Conservation (phyloP, 345 rosid species). For the Brassica juncea region DNA sequence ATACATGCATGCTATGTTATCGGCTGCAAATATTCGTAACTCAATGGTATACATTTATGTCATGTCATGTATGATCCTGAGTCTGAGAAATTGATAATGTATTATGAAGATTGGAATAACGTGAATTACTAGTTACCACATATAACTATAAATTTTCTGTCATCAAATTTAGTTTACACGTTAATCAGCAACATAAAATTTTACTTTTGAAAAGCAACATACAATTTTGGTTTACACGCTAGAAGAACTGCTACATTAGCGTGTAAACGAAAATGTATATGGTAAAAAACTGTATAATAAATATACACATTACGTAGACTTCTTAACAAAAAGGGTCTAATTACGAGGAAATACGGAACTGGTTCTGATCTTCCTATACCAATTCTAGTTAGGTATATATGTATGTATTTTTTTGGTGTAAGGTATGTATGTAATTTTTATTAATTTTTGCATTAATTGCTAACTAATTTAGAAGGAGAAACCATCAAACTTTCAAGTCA, state of each 20-base stretch:
- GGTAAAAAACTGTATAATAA: not conserved
- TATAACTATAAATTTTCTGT: no score
- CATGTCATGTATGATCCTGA: not conserved
- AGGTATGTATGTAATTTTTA: not conserved
- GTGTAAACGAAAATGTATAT: not conserved
- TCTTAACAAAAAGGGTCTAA: not conserved
- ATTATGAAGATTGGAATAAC: not conserved
- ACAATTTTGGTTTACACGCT: not conserved
- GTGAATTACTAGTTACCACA: not conserved
- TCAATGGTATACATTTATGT: not conserved
- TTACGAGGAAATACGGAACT: not conserved
- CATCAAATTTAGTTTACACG: not conserved
- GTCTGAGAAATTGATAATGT: not conserved
- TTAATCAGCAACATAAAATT: not conserved
- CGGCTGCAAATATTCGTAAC: not conserved
- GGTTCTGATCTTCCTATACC: not conserved
- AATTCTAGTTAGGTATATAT: not conserved
- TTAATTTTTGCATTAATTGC: not conserved
- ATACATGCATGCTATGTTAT: not conserved
- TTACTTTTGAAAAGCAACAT: no score
- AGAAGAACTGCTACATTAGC: not conserved
- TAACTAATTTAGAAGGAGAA: not conserved
- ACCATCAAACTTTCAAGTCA: conserved; percentile 15
- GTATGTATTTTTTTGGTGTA: not conserved
- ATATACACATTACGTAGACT: not conserved